Evolutionary conservation across 2,329 filamentous ascomycete genomes (phyloP).

Genomic region (Cladophialophora chaetospira): DNA sequence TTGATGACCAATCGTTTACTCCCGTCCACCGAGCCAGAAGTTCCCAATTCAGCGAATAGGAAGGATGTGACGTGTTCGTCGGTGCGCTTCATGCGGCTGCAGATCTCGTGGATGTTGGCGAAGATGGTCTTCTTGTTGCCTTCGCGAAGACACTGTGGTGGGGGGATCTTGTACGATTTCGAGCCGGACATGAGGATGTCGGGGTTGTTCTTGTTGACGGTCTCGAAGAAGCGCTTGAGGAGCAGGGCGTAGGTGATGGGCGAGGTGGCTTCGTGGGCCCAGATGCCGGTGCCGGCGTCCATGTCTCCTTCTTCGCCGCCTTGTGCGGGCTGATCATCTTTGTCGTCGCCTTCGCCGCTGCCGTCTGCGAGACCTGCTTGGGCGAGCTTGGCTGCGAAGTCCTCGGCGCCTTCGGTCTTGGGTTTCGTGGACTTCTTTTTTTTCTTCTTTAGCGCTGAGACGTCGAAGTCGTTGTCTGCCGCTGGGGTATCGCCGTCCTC

Average conservation of each 20-base stretch:
- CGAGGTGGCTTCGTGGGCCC: slow-evolving; percentile 76
- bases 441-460: slow-evolving; percentile 73
- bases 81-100: slow-evolving; percentile 98
- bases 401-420: slow-evolving; percentile 61
- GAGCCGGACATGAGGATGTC: slow-evolving; percentile 86
- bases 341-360: slow-evolving; percentile 57
- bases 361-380: slow-evolving; percentile 41
- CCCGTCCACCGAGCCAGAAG: slow-evolving; percentile 91
- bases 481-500: slow-evolving; percentile 52
- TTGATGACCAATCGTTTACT: slow-evolving; percentile 94
- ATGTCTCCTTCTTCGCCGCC: slow-evolving; percentile 67
- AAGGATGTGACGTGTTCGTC: slow-evolving; percentile 98
- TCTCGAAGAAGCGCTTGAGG: slow-evolving; percentile 88
- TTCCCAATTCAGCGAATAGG: slow-evolving; percentile 97
- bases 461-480: slow-evolving; percentile 66
- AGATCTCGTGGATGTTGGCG: slow-evolving; percentile 97
- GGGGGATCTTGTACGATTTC: slow-evolving; percentile 98
- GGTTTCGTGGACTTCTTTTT: slow-evolving; percentile 74
- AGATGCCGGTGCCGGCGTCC: slow-evolving; percentile 86
- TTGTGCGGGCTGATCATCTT: slow-evolving; percentile 46
- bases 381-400: slow-evolving; percentile 60
- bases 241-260: slow-evolving; percentile 82
- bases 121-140: slow-evolving; percentile 99
- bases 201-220: slow-evolving; percentile 93
- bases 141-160: slow-evolving; percentile 97